Percentiles rank a stretch among this genome's conserved stretches.
Evolutionary conservation across 306 rosid species (phyloP).

Genomic region (Hylodesmum podocarpum): DNA sequence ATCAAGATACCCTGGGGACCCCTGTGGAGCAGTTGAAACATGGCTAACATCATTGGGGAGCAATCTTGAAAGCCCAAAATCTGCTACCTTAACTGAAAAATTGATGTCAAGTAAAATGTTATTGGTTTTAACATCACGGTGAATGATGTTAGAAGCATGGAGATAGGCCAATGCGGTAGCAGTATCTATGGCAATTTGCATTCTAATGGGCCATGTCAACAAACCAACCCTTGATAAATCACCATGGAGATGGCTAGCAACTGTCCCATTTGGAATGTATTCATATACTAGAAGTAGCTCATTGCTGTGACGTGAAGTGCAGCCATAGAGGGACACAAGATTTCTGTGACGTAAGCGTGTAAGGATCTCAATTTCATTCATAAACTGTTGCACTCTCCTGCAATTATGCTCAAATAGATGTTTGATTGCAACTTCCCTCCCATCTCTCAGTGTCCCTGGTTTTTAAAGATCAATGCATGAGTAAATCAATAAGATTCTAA

Average conservation of each 20-base stretch:
- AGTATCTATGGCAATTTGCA: conserved; percentile 70
- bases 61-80: conserved; percentile 73
- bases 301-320: conserved; percentile 26
- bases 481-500: not conserved
- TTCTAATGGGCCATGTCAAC: conserved; percentile 56
- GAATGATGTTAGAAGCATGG: conserved; percentile 73
- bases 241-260: conserved; percentile 77
- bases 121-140: conserved; percentile 74
- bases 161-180: conserved; percentile 68
- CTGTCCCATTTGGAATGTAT: conserved; percentile 57
- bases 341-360: not conserved
- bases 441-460: conserved; percentile 68
- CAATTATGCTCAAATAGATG: conserved; percentile 58
- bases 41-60: conserved; percentile 62
- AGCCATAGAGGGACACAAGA: not conserved
- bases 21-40: conserved; percentile 80
- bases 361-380: not conserved
- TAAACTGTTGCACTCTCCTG: conserved; percentile 37
- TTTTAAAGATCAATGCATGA: not conserved
- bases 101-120: conserved; percentile 63
- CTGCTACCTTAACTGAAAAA: conserved; percentile 68
- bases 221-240: conserved; percentile 36
- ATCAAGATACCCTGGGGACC: conserved; percentile 76
- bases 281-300: conserved; percentile 43
- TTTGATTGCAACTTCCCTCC: conserved; percentile 83